Evolutionary conservation across 305 asterid species (phyloP).

Genomic region (Fraxinus platypoda): DNA sequence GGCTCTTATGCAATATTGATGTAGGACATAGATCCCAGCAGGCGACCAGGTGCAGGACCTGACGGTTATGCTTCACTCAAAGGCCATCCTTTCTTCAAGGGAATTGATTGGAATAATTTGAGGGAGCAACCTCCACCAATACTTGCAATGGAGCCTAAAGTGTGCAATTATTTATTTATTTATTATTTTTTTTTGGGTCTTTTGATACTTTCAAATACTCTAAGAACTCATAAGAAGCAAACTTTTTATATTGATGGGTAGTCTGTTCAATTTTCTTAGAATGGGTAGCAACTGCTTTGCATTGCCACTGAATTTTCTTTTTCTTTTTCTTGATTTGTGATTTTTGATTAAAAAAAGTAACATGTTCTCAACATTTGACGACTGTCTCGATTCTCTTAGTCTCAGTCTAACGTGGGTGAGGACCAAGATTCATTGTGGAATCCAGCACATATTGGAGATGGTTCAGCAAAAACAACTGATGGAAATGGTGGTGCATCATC

Average conservation of each 20-base stretch:
- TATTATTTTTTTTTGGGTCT: background rate
- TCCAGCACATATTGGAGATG: slow-evolving; percentile 64
- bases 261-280: background rate
- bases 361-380: background rate
- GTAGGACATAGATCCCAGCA: slow-evolving; percentile 88
- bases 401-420: slow-evolving; percentile 54
- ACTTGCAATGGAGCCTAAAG: slow-evolving; percentile 72
- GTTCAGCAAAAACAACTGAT: slow-evolving; percentile 49
- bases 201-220: slow-evolving; percentile 1
- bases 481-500: slow-evolving; percentile 49
- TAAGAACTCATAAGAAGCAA: background rate
- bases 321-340: background rate
- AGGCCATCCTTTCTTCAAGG: slow-evolving; percentile 79
- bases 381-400: slow-evolving; percentile 30
- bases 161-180: too few relatives aligned
- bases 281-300: background rate
- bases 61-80: slow-evolving; percentile 79
- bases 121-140: slow-evolving; percentile 72
- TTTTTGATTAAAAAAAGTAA: background rate
- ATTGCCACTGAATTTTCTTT: background rate
- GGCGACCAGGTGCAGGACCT: slow-evolving; percentile 94
- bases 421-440: slow-evolving; percentile 80
- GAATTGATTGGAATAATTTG: slow-evolving; percentile 70
- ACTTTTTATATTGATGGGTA: background rate
- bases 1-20: background rate